Percentiles rank a stretch among this genome's conserved stretches.
Conservation (phyloP, 768 basidiomycete genomes). For the Piloderma croceum region DNA sequence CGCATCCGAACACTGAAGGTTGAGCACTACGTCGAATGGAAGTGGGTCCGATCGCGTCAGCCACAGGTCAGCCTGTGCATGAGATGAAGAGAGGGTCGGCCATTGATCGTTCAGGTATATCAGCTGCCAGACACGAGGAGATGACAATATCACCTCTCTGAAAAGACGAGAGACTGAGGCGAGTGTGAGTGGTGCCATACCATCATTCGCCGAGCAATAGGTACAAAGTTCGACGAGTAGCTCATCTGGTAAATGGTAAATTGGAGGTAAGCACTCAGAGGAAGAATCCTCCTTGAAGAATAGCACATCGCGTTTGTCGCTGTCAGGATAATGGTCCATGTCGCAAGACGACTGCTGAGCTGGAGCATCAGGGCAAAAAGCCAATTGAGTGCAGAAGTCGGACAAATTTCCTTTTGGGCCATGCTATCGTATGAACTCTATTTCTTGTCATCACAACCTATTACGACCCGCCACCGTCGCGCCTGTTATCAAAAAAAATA, state of each 20-base stretch:
- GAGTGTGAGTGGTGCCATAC: slow-evolving; percentile 43
- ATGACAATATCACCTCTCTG: slow-evolving; percentile 46
- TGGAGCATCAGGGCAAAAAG: no score
- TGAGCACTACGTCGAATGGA: slow-evolving; percentile 49
- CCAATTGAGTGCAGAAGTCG: no score
- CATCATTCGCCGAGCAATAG: slow-evolving; percentile 26
- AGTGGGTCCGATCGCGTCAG: slow-evolving; percentile 47
- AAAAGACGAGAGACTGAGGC: slow-evolving; percentile 54
- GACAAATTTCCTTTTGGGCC: no score
- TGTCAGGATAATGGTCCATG: no score
- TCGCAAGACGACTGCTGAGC: no score
- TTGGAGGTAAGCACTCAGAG: no score
- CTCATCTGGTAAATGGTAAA: slow-evolving; percentile 48
- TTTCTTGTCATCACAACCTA: no score
- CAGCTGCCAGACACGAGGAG: slow-evolving; percentile 58
- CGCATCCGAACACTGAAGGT: slow-evolving; percentile 40
- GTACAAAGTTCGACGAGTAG: slow-evolving; percentile 59
- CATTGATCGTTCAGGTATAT: slow-evolving; percentile 45
- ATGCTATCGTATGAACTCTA: no score
- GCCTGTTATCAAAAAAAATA: slow-evolving; percentile 17
- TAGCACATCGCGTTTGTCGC: no score
- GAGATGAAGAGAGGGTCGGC: slow-evolving; percentile 33
- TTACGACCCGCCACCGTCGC: no score
- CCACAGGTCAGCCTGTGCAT: slow-evolving; percentile 49
- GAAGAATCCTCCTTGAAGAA: no score